Evolutionary conservation across 192 early-diverging fungal species (phyloP), one percentile per base, ranked within the genome.

Genomic region (Entrophospora sp.): DNA sequence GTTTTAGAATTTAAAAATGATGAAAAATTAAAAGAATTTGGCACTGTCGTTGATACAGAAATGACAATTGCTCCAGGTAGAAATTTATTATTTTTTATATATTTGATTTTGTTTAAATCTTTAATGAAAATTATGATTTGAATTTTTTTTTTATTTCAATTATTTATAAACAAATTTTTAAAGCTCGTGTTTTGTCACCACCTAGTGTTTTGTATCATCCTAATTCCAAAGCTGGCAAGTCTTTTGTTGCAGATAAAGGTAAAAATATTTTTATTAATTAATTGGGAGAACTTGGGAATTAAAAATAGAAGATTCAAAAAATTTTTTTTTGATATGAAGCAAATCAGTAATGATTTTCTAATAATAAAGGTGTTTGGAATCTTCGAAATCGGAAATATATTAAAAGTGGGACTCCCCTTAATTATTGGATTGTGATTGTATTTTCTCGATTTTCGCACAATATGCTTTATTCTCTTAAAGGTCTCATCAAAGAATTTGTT

Each of bases 361-460:
- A 16, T 64, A 86, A 38, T n/a, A n/a, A n/a, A 68, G 93, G 95
- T 25, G 85, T 87, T 10, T 97, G 95, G 95, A 93, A 95, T 67
- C 76, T 97, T 60, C 82, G 83, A 52, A 89, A 88, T 67, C 87
- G 87, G 73, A 83, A 84, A 63, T 88, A 95, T 8, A 88, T 97
- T 5, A 76, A 81, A 10, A 77, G 85, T 8, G 93, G 92, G 31
- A 83, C 80, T 2, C 81, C 81, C 16, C 81, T 96, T 27, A 75
- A 79, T n/a, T 87, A 86, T 36, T 94, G 91, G 91, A 77, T 77
- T 20, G 89, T 96, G 3, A 80, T 96, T 5, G 84, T 87, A 18
- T 89, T 96, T 66, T 86, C 81, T 16, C 68, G 77, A 43, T 79
- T 79, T 31, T 64, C 74, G 10, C 72, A 81, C 12, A 70, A 88